phyloP scores from a whole-genome alignment of 352 stramenopile genomes.

The Elongisporangium undulatum region DNA sequence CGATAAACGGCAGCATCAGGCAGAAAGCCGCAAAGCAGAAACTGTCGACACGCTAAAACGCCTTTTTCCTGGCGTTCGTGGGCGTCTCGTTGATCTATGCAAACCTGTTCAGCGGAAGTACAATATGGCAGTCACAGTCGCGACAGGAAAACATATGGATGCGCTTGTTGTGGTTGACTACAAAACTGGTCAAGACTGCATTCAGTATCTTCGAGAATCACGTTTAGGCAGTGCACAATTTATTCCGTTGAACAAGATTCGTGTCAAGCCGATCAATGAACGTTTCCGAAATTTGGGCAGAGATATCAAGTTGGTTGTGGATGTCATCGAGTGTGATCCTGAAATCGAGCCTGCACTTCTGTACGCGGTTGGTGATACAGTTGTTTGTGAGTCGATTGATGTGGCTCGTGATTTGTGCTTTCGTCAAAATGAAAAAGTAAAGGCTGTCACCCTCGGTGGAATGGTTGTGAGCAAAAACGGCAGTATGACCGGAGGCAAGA shows the following conservation, averaged over 20 bases:
- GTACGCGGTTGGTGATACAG: slow-evolving; percentile 94
- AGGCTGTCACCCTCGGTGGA: slow-evolving; percentile 92
- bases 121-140: slow-evolving; percentile 96
- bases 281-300: slow-evolving; percentile 89
- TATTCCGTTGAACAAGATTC: slow-evolving; percentile 95
- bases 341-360: slow-evolving; percentile 91
- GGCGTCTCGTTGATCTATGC: slow-evolving; percentile 96
- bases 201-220: slow-evolving; percentile 94
- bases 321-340: slow-evolving; percentile 95
- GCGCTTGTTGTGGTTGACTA: slow-evolving; percentile 78
- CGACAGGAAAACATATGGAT: slow-evolving; percentile 98
- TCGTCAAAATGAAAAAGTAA: slow-evolving; percentile 77
- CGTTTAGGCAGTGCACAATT: slow-evolving; percentile 94
- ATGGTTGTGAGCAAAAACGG: slow-evolving; percentile 97
- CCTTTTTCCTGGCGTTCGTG: slow-evolving; percentile 91
- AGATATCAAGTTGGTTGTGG: slow-evolving; percentile 92
- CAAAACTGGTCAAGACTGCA: slow-evolving; percentile 82
- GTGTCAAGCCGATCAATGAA: slow-evolving; percentile 90
- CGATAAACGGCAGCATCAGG: slow-evolving; percentile 89
- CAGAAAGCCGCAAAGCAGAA: slow-evolving; percentile 81
- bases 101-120: slow-evolving; percentile 95
- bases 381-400: slow-evolving; percentile 96
- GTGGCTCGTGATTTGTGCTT: slow-evolving; percentile 87
- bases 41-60: slow-evolving; percentile 78
- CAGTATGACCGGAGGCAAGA: slow-evolving; percentile 97